Conservation (phyloP, 2,329 filamentous ascomycete species). For the Akanthomyces muscarius region DNA sequence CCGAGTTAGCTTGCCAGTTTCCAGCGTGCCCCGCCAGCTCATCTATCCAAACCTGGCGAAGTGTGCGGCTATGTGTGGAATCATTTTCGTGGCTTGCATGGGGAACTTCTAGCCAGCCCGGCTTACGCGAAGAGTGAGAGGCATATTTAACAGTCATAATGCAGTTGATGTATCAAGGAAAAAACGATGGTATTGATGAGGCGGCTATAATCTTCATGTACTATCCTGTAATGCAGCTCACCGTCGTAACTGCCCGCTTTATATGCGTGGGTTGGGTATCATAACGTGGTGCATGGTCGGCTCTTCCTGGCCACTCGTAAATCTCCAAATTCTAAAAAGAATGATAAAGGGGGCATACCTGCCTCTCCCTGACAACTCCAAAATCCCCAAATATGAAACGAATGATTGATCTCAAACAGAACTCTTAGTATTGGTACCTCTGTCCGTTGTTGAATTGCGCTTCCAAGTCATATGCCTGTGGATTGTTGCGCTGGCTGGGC, state of each 20-base stretch:
- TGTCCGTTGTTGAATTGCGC: conserved; percentile 24
- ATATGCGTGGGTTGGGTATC: conserved; percentile 5
- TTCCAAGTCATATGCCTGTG: conserved; percentile 37
- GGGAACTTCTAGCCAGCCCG: not conserved
- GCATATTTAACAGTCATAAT: not conserved
- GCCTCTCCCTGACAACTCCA: not conserved
- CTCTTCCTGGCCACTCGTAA: conserved; percentile 5
- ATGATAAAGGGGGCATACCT: not conserved
- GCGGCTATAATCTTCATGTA: conserved; percentile 2
- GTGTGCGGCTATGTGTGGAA: not conserved
- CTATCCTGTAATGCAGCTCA: conserved; percentile 9
- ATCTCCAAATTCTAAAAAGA: not conserved
- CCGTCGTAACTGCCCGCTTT: not conserved
- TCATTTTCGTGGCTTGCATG: not conserved
- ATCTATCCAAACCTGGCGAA: not conserved
- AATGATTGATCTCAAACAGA: not conserved
- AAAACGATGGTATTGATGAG: not conserved
- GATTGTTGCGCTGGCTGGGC: conserved; percentile 24
- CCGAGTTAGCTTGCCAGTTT: not conserved
- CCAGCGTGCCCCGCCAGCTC: not conserved
- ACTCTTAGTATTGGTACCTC: not conserved
- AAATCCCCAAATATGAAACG: not conserved
- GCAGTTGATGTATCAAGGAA: not conserved
- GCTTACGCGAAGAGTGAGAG: no score
- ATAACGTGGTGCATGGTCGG: not conserved